Conservation (phyloP, 257 asterid genomes). For the Solanum etuberosum region DNA sequence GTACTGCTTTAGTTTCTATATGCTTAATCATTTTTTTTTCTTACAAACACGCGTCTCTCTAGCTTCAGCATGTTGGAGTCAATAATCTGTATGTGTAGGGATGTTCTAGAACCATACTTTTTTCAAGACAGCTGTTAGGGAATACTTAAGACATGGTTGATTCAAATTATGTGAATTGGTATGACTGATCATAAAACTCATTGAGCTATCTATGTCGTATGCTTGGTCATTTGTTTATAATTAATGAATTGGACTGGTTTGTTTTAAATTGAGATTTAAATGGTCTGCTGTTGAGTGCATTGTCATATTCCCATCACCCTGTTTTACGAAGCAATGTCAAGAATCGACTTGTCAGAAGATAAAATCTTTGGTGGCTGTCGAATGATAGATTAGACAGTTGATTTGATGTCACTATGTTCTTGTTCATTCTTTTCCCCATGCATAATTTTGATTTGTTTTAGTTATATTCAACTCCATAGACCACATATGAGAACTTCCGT, state of each 20-base stretch:
- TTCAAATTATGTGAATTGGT: neutral
- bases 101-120: neutral
- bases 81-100: neutral
- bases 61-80: neutral
- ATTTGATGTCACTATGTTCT: neutral
- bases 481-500: slow-evolving; percentile 62
- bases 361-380: neutral
- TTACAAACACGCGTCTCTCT: neutral
- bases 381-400: neutral
- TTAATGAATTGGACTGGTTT: neutral
- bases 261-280: neutral
- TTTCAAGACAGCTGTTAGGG: neutral
- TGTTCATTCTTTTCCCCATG: neutral
- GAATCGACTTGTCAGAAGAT: neutral
- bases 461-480: slow-evolving; percentile 19
- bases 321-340: neutral
- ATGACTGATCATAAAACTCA: neutral
- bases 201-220: neutral
- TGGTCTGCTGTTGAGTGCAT: neutral
- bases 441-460: neutral
- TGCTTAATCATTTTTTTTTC: neutral
- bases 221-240: neutral
- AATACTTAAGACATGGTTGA: neutral
- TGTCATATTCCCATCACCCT: neutral
- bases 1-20: neutral